Evolutionary conservation across 768 basidiomycete genomes (phyloP).

Genomic region (Suillus occidentalis): DNA sequence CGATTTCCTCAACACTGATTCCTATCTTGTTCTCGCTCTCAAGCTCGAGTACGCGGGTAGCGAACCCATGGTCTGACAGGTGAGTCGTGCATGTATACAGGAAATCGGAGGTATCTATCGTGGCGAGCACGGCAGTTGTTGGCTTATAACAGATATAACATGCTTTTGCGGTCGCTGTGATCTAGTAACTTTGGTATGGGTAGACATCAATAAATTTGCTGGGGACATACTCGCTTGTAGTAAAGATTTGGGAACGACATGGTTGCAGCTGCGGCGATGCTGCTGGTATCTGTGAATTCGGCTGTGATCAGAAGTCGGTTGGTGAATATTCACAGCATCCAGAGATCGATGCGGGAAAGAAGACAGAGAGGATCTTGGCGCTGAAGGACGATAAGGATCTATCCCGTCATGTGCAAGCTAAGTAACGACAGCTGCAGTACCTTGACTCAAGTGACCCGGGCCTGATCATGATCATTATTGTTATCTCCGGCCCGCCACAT

Average conservation of each 20-base stretch:
- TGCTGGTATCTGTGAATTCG: not conserved
- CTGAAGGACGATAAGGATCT: not conserved
- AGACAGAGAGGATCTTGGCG: constrained; percentile 2
- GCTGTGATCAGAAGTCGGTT: not conserved
- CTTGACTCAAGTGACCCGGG: not conserved
- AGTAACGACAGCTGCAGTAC: not conserved
- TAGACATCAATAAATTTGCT: constrained; percentile 5
- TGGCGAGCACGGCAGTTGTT: constrained; percentile 82
- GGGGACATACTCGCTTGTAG: constrained; percentile 75
- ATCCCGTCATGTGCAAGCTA: constrained; percentile 5
- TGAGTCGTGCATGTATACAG: constrained; percentile 84
- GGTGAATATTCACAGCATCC: not conserved
- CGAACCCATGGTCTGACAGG: constrained; percentile 78
- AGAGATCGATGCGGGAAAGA: not conserved
- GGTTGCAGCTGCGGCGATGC: not conserved
- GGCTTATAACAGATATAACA: constrained; percentile 82
- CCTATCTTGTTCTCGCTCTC: constrained; percentile 36
- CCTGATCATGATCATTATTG: constrained; percentile 13
- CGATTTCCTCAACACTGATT: constrained; percentile 68
- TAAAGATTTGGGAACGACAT: constrained; percentile 86
- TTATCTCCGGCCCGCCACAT: constrained; percentile 1
- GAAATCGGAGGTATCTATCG: constrained; percentile 80
- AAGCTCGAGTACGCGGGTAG: constrained; percentile 47
- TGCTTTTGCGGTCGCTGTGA: constrained; percentile 72
- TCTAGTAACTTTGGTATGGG: constrained; percentile 40